Evolutionary conservation across 352 stramenopile species (phyloP).

Genomic region (Phytophthora vignae): DNA sequence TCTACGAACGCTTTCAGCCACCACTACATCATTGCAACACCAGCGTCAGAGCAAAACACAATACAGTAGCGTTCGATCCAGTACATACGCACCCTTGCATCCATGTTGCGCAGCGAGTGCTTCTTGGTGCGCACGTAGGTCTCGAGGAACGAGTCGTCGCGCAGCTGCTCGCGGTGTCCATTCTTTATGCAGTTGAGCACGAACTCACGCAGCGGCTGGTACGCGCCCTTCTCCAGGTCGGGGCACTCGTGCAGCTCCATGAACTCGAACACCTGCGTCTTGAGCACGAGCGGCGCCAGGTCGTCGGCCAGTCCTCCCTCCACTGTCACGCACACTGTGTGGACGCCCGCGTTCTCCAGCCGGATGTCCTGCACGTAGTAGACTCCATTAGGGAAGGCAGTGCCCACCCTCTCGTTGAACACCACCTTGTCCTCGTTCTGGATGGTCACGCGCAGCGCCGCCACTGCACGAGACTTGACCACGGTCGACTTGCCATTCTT

Average conservation of each 20-base stretch:
- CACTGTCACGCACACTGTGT: slow-evolving; percentile 71
- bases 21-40: slow-evolving; percentile 50
- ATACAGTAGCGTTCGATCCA: slow-evolving; percentile 3
- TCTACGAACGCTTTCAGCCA: slow-evolving; percentile 79
- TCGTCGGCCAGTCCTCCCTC: slow-evolving; percentile 61
- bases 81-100: slow-evolving; percentile 57
- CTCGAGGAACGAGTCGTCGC: slow-evolving; percentile 69
- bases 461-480: slow-evolving; percentile 58
- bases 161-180: slow-evolving; percentile 55
- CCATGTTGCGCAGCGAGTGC: slow-evolving; percentile 70
- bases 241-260: slow-evolving; percentile 80
- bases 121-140: slow-evolving; percentile 63
- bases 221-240: slow-evolving; percentile 55
- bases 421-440: slow-evolving; percentile 83
- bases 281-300: slow-evolving; percentile 64
- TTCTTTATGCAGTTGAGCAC: slow-evolving; percentile 53
- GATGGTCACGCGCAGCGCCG: slow-evolving; percentile 74
- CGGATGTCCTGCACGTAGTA: slow-evolving; percentile 85
- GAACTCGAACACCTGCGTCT: slow-evolving; percentile 81
- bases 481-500: slow-evolving; percentile 72
- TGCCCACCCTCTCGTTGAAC: slow-evolving; percentile 64
- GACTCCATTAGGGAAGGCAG: slow-evolving; percentile 76
- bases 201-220: slow-evolving; percentile 69
- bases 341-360: slow-evolving; percentile 60
- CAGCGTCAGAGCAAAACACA: slow-evolving; percentile 11